These are phyloP conservation scores for Eragrostis nindensis DNA, from an alignment of 176 grass and related monocot genomes.

Conservation along the genomic window DNA sequence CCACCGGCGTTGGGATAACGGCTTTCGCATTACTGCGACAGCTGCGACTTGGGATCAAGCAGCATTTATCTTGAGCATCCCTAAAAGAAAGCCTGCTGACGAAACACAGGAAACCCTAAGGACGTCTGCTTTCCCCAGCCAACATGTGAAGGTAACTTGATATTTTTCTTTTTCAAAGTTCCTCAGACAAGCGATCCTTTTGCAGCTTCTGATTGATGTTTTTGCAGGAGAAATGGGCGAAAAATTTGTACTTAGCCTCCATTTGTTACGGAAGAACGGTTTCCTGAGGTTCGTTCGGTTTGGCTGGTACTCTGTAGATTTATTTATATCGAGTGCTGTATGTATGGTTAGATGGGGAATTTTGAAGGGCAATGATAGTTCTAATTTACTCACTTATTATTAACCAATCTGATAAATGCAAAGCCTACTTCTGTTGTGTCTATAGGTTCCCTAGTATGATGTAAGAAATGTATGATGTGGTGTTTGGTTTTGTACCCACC, in stretches of 20 bases:
- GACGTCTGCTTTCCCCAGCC: slow-evolving; percentile 94
- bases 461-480: slow-evolving; percentile 34
- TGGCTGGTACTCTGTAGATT: slow-evolving; percentile 34
- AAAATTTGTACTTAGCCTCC: slow-evolving; percentile 87
- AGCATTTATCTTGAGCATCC: slow-evolving; percentile 83
- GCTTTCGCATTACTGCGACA: slow-evolving; percentile 82
- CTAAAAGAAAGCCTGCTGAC: slow-evolving; percentile 84
- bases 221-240: slow-evolving; percentile 91
- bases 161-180: slow-evolving; percentile 5
- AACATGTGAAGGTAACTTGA: slow-evolving; percentile 86
- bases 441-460: slow-evolving; percentile 16
- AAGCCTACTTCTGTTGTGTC: slow-evolving; percentile 34
- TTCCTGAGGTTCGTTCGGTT: slow-evolving; percentile 53
- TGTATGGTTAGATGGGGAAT: slow-evolving; percentile 46
- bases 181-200: not conserved
- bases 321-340: slow-evolving; percentile 23
- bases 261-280: slow-evolving; percentile 96
- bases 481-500: slow-evolving; percentile 20
- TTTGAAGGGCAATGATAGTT: slow-evolving; percentile 44
- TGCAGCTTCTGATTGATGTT: slow-evolving; percentile 27
- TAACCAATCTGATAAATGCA: slow-evolving; percentile 44
- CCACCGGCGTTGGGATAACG: slow-evolving; percentile 86
- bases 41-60: slow-evolving; percentile 89
- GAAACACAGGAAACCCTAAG: slow-evolving; percentile 96
- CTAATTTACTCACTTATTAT: slow-evolving; percentile 42